These are phyloP conservation scores for Simmondsia chinensis DNA, from an alignment of 148 eudicot species.

Conservation along the genomic window DNA sequence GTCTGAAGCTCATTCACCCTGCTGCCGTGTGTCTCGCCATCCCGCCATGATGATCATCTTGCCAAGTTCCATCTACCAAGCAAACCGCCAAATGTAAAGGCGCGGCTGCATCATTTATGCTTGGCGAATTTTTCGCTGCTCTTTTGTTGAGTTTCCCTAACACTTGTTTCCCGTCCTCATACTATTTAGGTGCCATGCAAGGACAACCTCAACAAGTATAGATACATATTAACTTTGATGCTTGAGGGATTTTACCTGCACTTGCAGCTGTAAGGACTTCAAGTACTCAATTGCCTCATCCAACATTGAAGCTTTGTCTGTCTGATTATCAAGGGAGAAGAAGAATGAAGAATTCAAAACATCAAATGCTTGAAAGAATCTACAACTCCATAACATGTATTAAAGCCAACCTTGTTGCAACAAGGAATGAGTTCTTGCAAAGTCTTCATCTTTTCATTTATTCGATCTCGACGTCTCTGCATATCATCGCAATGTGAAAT, in stretches of 20 bases:
- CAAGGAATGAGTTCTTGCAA: constrained; percentile 86
- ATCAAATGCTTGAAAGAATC: background rate
- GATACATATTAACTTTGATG: background rate
- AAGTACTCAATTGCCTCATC: constrained; percentile 84
- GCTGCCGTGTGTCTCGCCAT: no score
- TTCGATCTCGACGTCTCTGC: constrained; percentile 85
- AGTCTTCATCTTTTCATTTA: constrained; percentile 79
- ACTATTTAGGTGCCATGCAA: no score
- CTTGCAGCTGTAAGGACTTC: constrained; percentile 70
- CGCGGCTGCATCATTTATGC: no score
- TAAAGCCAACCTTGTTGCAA: constrained; percentile 52
- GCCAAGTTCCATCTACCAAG: no score
- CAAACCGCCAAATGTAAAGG: no score
- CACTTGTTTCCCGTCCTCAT: no score
- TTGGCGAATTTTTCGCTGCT: no score
- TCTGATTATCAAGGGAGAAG: constrained; percentile 24
- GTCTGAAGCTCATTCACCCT: no score
- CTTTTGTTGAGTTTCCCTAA: no score
- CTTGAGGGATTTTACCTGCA: constrained; percentile 38
- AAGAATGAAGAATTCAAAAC: background rate
- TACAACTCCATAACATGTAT: background rate
- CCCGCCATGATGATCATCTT: no score
- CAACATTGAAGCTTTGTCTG: constrained; percentile 86
- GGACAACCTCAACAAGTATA: background rate
- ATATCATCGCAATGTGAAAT: constrained; percentile 1